Base-by-base conservation (phyloP, 768 basidiomycete genomes). In the Boletellus ananiceps region DNA sequence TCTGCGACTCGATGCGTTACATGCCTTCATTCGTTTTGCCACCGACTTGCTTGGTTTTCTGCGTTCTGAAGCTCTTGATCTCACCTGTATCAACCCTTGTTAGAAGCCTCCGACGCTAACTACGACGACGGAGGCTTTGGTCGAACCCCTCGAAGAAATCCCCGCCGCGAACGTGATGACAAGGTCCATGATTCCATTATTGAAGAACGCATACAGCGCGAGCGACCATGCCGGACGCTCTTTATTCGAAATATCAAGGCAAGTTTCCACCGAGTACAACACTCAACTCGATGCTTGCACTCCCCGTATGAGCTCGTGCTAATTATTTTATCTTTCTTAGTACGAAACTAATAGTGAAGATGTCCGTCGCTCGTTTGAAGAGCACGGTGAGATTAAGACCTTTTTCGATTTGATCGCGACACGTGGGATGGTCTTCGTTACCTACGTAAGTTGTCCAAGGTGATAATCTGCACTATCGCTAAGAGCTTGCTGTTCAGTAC, bases 241-340 rank as follows among this genome's bases (percentile, higher is more conserved):
- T 99, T 99, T 65, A 93, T 98, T 57, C 84, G 96, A 59, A 99
- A 99, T 66, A 91, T 99, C 62, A 96, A 93, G 85, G 95, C 89
- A 71, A 86, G 91, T 80, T 50, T 51, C 49, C 16, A 25, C 34
- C 49, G 34, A 54, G 42, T 56, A 54, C 55, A 54, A 53, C 32
- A 38, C 49, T 42, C n/a, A 41, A 40, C 50, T 40, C 25, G 18
- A 50, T 38, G 40, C 54, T 49, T 49, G 56, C 51, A 34, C 41
- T 46, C 15, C 8, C 13, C 14, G 12, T 37, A 32, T 44, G 35
- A 35, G 33, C 47, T 50, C 29, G 33, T 58, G 19, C 52, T 66
- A 54, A 54, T 37, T 8, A 43, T 47, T 16, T 51, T 7, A 5
- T 29, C 3, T 50, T 56, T 40, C 58, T 55, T 67, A 93, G 90